A percentile compares a stretch with the other conserved stretches of the same genome.
Conservation (phyloP, 2,329 filamentous ascomycete species). For the Cytospora mali region DNA sequence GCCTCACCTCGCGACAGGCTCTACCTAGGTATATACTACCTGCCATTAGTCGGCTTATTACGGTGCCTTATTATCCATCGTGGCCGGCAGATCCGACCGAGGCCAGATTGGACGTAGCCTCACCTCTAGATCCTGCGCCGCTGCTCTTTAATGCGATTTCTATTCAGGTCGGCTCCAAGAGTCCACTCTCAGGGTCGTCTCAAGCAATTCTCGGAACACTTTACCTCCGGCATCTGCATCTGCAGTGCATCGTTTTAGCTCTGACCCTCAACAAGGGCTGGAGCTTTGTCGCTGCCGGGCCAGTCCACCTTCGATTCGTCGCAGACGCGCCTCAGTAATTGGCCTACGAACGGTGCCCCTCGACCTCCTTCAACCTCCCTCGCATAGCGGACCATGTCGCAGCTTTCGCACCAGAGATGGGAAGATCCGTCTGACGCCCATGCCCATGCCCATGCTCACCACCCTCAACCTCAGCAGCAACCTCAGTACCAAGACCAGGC, state of each 20-base stretch:
- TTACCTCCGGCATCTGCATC: constrained; percentile 23
- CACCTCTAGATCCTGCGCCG: constrained; percentile 8
- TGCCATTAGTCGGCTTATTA: not conserved
- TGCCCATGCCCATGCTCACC: constrained; percentile 11
- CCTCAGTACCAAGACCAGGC: constrained; percentile 26
- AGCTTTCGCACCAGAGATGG: constrained; percentile 52
- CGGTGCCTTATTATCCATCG: not conserved
- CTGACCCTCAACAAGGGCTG: constrained; percentile 11
- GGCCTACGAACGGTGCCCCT: constrained; percentile 18
- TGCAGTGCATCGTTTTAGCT: constrained; percentile 17
- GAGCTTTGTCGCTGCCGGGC: constrained; percentile 14
- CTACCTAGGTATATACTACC: constrained; percentile 2
- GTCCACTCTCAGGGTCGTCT: constrained; percentile 27
- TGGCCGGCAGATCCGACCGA: constrained; percentile 6
- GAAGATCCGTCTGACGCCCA: constrained; percentile 43
- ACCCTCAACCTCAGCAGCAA: constrained; percentile 25
- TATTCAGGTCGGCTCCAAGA: constrained; percentile 12
- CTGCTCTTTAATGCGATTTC: constrained; percentile 12
- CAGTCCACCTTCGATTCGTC: constrained; percentile 15
- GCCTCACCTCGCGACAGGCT: not conserved
- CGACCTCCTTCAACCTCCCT: constrained; percentile 18
- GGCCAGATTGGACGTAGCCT: not conserved
- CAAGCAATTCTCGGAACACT: constrained; percentile 26
- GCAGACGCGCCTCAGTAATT: constrained; percentile 14
- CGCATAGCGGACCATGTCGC: constrained; percentile 55